These are phyloP conservation scores for Nicotiana obtusifolia DNA, from an alignment of 257 asterid species.

Conservation along the genomic window DNA sequence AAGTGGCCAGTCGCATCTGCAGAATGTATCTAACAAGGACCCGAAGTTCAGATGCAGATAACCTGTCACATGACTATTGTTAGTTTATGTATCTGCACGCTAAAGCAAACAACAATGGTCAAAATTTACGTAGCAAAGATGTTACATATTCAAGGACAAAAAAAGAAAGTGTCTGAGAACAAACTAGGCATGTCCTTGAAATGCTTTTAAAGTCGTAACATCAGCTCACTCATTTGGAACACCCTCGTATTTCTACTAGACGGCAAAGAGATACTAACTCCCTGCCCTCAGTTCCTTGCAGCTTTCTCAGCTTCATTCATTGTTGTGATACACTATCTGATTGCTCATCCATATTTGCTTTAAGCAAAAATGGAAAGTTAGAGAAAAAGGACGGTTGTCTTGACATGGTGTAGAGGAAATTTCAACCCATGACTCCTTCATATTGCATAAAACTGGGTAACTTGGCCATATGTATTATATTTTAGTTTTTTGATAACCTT, in stretches of 20 bases:
- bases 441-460: background rate
- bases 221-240: background rate
- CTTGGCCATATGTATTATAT: slow-evolving; percentile 3
- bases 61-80: slow-evolving; percentile 44
- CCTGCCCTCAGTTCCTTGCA: background rate
- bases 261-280: background rate
- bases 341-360: background rate
- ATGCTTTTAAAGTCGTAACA: background rate
- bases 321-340: background rate
- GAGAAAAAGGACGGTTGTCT: background rate
- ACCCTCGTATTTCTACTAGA: slow-evolving; percentile 1
- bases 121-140: background rate
- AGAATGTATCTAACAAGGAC: slow-evolving; percentile 79
- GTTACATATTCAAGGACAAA: background rate
- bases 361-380: background rate
- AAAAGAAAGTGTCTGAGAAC: background rate
- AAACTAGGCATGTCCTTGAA: background rate
- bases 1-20: slow-evolving; percentile 61
- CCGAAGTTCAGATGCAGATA: slow-evolving; percentile 80
- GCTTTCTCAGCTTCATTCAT: background rate
- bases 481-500: background rate
- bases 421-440: background rate
- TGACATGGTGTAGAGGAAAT: background rate
- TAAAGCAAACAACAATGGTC: background rate
- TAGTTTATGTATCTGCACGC: background rate